A percentile compares a stretch with the other conserved stretches of the same genome.
Conservation (phyloP, 345 rosid species). For the Moringa oleifera region DNA sequence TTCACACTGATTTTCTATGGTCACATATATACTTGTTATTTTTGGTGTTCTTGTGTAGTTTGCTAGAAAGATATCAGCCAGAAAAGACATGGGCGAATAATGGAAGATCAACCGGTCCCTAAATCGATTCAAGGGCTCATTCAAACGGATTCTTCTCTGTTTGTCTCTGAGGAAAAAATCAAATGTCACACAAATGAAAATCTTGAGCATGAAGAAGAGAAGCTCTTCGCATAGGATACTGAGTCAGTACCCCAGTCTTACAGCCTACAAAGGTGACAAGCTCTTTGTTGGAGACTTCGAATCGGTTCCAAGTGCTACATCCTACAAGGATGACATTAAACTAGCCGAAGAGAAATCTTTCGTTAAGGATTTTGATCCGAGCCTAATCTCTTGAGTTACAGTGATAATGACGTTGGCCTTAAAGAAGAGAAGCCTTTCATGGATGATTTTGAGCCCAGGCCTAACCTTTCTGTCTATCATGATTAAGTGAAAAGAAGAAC, state of each 20-base stretch:
- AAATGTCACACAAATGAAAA: not conserved
- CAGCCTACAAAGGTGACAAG: not conserved
- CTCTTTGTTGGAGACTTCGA: conserved; percentile 5
- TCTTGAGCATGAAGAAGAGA: not conserved
- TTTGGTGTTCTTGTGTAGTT: not conserved
- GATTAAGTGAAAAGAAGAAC: too few species aligned
- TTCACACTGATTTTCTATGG: too few species aligned
- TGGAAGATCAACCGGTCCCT: not conserved
- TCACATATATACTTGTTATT: not conserved
- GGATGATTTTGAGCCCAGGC: not conserved
- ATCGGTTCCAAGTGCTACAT: conserved; percentile 6
- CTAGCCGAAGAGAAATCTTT: not conserved
- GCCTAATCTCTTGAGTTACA: conserved; percentile 9
- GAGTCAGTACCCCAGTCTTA: too few species aligned
- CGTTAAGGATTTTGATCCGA: conserved; percentile 12
- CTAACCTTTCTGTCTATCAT: not conserved
- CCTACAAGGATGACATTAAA: too few species aligned
- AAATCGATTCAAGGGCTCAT: not conserved
- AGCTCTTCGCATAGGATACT: not conserved
- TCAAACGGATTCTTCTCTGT: not conserved
- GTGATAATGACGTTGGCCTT: not conserved
- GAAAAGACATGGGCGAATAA: not conserved
- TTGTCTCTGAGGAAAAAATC: not conserved
- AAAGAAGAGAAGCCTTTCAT: not conserved
- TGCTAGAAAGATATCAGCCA: not conserved